A percentile compares a stretch with the other conserved stretches of the same genome.
Conservation (phyloP, 2,329 filamentous ascomycete genomes). For the Herpomyces periplanetae region DNA sequence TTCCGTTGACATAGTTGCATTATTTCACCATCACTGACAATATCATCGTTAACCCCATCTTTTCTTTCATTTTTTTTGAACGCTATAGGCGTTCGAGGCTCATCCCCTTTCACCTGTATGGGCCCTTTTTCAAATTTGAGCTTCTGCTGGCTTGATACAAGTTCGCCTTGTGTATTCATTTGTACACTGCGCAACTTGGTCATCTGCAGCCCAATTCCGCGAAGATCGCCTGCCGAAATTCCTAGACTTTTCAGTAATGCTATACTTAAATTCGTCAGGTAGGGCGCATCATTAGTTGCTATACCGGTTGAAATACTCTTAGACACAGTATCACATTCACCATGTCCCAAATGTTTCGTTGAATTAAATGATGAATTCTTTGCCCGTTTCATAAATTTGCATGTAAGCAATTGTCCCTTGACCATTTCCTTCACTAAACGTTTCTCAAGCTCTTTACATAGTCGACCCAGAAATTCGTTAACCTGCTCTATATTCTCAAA, state of each 20-base stretch:
- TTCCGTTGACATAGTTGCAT: not conserved
- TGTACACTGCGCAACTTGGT: constrained; percentile 59
- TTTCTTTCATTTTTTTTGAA: constrained; percentile 4
- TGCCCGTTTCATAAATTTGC: constrained; percentile 75
- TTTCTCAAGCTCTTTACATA: constrained; percentile 49
- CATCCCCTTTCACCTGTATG: not conserved
- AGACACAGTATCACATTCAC: constrained; percentile 73
- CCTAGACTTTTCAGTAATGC: constrained; percentile 39
- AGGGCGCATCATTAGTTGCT: constrained; percentile 30
- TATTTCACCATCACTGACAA: constrained; percentile 12
- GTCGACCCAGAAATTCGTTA: constrained; percentile 50
- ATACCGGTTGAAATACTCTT: constrained; percentile 51
- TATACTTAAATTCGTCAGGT: constrained; percentile 44
- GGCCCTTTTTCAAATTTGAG: constrained; percentile 35
- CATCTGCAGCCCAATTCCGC: constrained; percentile 68
- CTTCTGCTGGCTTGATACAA: constrained; percentile 36
- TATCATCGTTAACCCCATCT: constrained; percentile 7
- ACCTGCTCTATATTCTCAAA: constrained; percentile 74
- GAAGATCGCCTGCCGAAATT: constrained; percentile 63
- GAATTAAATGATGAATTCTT: constrained; percentile 61
- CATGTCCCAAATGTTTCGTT: constrained; percentile 68
- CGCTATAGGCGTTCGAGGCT: constrained; percentile 12
- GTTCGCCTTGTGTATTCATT: constrained; percentile 10
- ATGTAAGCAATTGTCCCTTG: constrained; percentile 48
- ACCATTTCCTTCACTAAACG: constrained; percentile 45